Base-by-base conservation (phyloP, 129 eudicot species). In the Silybum marianum region DNA sequence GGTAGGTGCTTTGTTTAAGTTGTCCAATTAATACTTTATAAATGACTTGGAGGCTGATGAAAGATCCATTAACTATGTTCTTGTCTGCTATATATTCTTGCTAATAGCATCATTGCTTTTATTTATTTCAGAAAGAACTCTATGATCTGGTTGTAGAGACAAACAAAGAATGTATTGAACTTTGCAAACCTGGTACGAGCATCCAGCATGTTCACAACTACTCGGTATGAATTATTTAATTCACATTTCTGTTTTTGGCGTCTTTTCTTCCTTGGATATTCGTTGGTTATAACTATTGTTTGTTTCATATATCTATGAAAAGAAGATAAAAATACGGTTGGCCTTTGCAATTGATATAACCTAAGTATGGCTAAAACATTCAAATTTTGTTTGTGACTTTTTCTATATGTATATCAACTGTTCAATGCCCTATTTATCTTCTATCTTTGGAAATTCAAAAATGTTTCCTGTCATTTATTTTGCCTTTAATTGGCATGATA, bases 91-190 rank as follows among this genome's bases (percentile, higher is more conserved):
- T 58, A 58, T 58, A 38, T 38, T 21, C 22, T 72, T 72, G 69
- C 69, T 65, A 22, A 51, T 28, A 74, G 42, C 22, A 46, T 38
- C 13, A 48, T 83, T 83, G 26, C 65, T 36, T 66, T 19, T 65
- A 69, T 82, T 69, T 74, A 69, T 82, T 69, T 74, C 91, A 95
- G 98, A 94, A 69, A 89, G 97, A 95, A 75, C 91, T 95, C 46
- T 95, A 95, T 86, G 81, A 86, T 23, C 89, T 95, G 80, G 85
- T 95, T 76, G 77, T 95, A 84, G 98, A 95, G 92, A 95, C 97
- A 18, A 95, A 91, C 80, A 92, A 92, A 87, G 98, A 95, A 83
- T 91, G 98, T 84, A 80, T 93, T 78, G 74, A 85, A 80, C 97
- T 95, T 16, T 92, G 98, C 84, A 88, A 69, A 87, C 99, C 99